Evolutionary conservation across 768 basidiomycete genomes (phyloP), one percentile per base, ranked within the genome.

Genomic region (Erythrobasidium yunnanense): DNA sequence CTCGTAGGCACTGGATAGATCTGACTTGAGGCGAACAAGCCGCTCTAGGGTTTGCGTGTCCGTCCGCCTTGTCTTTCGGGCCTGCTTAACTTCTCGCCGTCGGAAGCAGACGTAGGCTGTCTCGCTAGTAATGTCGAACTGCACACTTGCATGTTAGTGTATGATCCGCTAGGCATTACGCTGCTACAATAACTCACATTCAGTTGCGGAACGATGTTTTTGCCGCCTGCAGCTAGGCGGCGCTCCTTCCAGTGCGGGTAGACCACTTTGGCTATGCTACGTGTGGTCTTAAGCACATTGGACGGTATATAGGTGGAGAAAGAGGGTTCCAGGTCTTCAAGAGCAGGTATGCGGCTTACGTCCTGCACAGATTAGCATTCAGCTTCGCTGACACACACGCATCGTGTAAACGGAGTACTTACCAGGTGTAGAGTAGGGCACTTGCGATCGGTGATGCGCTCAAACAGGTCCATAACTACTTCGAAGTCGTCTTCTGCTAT

Each of bases 61-160:
- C 0, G 87, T 87, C 15, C 90, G 86, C 6, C 93, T 84, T 7
- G 93, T 96, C 78, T 97, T 97, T 68, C 95, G 85, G 49, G 89
- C 83, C 2, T 88, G 85, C 75, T 97, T 97, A 76, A 87, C 85
- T 75, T 97, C 93, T 60, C 92, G 85, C 67, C 91, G 82, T 35
- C 95, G 84, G 81, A 99, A 99, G 77, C 95, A 99, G 49, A 96
- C 87, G 69, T 96, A 97, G 0, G 93, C 92, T 62, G 88, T 90
- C 50, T 85, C 85, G 75, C 95, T 90, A 20, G 86, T 81, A 77
- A 96, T 92, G 75, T 97, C 91, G 72, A 83, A 85, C 87, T 88
- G 67, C 15, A 70, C 32, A 32, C 29, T n/a, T n/a, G n/a, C n/a
- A n/a, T n/a, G n/a, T n/a, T n/a, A n/a, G n/a, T n/a, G n/a, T n/a